Evolutionary conservation across 345 rosid species (phyloP).

Genomic region (Aquilaria malaccensis): DNA sequence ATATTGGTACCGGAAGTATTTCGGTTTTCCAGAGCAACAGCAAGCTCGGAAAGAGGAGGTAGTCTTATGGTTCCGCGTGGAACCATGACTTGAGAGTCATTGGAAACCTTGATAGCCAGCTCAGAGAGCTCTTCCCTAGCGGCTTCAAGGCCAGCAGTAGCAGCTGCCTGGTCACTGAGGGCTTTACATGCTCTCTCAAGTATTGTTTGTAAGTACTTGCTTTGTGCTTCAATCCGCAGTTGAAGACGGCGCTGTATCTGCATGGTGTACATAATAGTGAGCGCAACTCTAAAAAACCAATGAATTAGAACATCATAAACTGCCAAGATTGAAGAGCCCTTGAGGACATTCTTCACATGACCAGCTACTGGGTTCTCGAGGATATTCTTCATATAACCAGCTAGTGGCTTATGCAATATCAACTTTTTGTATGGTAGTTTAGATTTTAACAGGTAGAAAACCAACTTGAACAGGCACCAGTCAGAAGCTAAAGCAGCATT

Average conservation of each 20-base stretch:
- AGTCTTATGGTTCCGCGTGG: constrained; percentile 41
- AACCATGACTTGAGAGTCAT: constrained; percentile 42
- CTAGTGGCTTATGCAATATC: neutral
- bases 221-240: constrained; percentile 83
- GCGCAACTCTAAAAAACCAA: neutral
- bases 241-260: constrained; percentile 90
- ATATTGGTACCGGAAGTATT: constrained; percentile 19
- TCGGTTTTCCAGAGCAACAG: constrained; percentile 49
- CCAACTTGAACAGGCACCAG: neutral
- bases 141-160: constrained; percentile 61
- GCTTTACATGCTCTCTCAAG: constrained; percentile 93
- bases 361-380: too few relatives aligned
- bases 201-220: constrained; percentile 78
- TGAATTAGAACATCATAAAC: neutral
- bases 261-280: constrained; percentile 12
- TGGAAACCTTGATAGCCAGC: constrained; percentile 65
- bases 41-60: constrained; percentile 57
- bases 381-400: neutral
- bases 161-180: constrained; percentile 63
- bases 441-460: too few relatives aligned
- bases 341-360: neutral
- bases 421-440: neutral
- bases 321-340: neutral
- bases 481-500: neutral
- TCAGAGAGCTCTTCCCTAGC: constrained; percentile 88